These are phyloP conservation scores for Planoprotostelium fungivorum DNA, from an alignment of 78 protist species.

Conservation along the genomic window DNA sequence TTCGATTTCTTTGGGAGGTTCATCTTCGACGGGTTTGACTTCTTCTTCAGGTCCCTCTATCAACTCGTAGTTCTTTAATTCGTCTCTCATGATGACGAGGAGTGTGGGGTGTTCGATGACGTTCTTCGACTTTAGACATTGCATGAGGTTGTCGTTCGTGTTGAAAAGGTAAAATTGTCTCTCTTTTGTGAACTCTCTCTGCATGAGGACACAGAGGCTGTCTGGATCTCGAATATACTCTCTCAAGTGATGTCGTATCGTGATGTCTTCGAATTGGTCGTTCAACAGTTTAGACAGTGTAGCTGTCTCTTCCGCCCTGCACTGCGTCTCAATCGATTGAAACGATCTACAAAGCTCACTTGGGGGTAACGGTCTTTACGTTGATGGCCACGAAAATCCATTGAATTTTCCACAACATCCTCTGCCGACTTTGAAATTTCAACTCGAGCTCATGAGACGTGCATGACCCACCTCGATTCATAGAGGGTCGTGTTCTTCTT, in stretches of 20 bases:
- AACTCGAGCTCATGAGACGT: neutral
- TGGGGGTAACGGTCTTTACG: neutral
- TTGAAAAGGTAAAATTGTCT: neutral
- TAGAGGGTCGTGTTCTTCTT: neutral
- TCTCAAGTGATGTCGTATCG: neutral
- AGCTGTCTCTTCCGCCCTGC: neutral
- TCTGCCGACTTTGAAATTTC: neutral
- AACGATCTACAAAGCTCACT: neutral
- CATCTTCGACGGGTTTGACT: no score
- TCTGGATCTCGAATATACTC: neutral
- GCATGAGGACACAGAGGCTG: neutral
- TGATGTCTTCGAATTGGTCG: neutral
- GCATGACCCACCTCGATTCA: neutral
- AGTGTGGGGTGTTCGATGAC: neutral
- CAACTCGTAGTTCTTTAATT: neutral
- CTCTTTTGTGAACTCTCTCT: neutral
- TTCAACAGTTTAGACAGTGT: neutral
- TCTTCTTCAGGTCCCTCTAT: no score
- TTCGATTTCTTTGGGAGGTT: no score
- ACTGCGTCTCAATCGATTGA: neutral
- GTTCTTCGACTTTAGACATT: neutral
- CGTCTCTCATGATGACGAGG: neutral
- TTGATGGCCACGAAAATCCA: neutral
- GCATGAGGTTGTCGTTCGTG: neutral
- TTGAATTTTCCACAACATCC: neutral